Percentiles rank a stretch among this genome's conserved stretches.
Evolutionary conservation across 2,329 filamentous ascomycete genomes (phyloP).

Genomic region (Didymella keratinophila): DNA sequence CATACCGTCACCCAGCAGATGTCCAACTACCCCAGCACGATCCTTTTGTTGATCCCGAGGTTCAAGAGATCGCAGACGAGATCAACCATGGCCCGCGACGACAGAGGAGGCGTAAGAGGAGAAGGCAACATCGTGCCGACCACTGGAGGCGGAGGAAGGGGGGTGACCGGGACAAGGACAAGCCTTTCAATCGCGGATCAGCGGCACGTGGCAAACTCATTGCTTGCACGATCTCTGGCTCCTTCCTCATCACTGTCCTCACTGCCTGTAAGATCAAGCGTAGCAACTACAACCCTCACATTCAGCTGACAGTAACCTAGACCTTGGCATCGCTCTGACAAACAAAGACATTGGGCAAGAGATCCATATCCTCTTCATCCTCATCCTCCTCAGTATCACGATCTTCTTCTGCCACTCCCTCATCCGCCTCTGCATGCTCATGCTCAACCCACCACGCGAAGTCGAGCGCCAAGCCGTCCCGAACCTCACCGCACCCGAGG

Average conservation of each 20-base stretch:
- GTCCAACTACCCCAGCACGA: constrained; percentile 31
- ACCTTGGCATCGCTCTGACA: constrained; percentile 75
- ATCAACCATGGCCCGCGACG: constrained; percentile 50
- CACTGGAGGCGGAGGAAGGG: constrained; percentile 41
- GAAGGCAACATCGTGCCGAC: constrained; percentile 37
- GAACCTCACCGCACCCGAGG: constrained; percentile 63
- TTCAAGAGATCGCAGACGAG: constrained; percentile 57
- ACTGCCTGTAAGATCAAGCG: constrained; percentile 67
- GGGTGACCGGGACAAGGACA: constrained; percentile 26
- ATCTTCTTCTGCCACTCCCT: constrained; percentile 84
- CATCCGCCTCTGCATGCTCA: constrained; percentile 74
- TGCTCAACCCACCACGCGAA: constrained; percentile 57
- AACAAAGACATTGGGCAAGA: constrained; percentile 70
- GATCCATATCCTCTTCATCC: constrained; percentile 80
- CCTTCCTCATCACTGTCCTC: constrained; percentile 66
- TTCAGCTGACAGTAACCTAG: constrained; percentile 54
- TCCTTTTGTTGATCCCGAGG: constrained; percentile 55
- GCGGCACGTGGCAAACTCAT: constrained; percentile 45
- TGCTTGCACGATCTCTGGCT: constrained; percentile 68
- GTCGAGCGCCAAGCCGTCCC: constrained; percentile 48
- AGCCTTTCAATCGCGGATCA: constrained; percentile 34
- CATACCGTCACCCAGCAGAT: constrained; percentile 47
- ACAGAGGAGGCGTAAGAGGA: constrained; percentile 45
- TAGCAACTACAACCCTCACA: constrained; percentile 8
- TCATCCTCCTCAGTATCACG: constrained; percentile 76